Conservation (phyloP, 768 basidiomycete genomes). For the Lyophyllum decastes region DNA sequence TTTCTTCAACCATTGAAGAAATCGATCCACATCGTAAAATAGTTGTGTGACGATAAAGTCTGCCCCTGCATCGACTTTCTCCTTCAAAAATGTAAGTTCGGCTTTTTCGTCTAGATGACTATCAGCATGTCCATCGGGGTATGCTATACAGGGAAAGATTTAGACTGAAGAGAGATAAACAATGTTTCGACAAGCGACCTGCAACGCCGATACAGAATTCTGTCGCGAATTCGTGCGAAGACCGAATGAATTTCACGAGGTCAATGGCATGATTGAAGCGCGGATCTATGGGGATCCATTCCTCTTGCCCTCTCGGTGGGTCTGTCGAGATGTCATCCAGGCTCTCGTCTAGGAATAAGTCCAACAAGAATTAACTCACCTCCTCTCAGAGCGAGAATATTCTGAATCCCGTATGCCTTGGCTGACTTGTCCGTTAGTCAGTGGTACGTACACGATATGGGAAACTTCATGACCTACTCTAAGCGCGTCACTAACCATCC, state of each 20-base stretch:
- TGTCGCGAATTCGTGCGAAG: conserved; percentile 72
- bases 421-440: conserved; percentile 52
- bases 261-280: conserved; percentile 84
- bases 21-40: conserved; percentile 94
- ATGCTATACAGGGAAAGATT: conserved; percentile 51
- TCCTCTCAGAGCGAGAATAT: conserved; percentile 90
- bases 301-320: conserved; percentile 91
- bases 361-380: conserved; percentile 44
- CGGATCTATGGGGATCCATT: conserved; percentile 86
- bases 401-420: conserved; percentile 81
- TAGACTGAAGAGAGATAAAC: not conserved
- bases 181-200: conserved; percentile 44
- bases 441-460: conserved; percentile 6
- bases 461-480: conserved; percentile 48
- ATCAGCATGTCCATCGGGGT: conserved; percentile 88
- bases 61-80: conserved; percentile 92
- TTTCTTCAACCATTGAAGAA: conserved; percentile 75
- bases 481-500: conserved; percentile 84
- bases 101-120: conserved; percentile 54
- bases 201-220: conserved; percentile 95
- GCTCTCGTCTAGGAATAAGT: not conserved
- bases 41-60: conserved; percentile 96
- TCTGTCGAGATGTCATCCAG: conserved; percentile 46
- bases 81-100: conserved; percentile 71
- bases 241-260: conserved; percentile 88